A percentile compares a stretch with the other conserved stretches of the same genome.
Conservation (phyloP, 345 rosid species). For the Linum lewisii region DNA sequence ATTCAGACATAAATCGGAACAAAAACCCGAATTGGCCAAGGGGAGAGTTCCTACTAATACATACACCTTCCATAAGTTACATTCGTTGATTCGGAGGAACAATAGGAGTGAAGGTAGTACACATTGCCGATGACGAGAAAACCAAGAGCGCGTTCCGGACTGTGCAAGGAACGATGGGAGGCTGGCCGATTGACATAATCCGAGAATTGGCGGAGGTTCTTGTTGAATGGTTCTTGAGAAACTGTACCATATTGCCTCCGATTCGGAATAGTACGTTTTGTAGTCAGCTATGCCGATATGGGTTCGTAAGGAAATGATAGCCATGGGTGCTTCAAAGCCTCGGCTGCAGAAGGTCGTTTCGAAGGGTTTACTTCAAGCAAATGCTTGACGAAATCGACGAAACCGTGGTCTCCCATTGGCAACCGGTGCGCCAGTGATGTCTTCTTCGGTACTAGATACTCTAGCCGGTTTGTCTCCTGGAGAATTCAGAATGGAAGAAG, state of each 20-base stretch:
- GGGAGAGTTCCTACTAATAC: neutral
- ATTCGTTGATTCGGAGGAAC: neutral
- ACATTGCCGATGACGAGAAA: neutral
- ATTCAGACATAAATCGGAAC: neutral
- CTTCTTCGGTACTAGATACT: constrained; percentile 83
- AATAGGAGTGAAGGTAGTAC: neutral
- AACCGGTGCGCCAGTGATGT: constrained; percentile 79
- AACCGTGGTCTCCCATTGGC: constrained; percentile 98
- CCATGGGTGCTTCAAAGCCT: constrained; percentile 96
- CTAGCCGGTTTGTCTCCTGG: constrained; percentile 74
- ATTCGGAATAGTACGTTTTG: too few species aligned
- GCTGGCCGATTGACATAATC: too few species aligned
- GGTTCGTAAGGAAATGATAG: constrained; percentile 82
- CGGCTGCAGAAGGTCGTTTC: constrained; percentile 80
- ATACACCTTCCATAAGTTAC: neutral
- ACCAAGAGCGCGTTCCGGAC: neutral
- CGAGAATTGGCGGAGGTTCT: too few species aligned
- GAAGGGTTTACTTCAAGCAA: constrained; percentile 86
- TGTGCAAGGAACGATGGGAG: neutral
- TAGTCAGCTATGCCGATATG: constrained; percentile 49
- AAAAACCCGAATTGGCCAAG: neutral
- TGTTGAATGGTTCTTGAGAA: too few species aligned
- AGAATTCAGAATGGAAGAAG: constrained; percentile 16
- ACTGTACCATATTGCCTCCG: too few species aligned
- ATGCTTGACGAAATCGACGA: constrained; percentile 75